phyloP scores from a whole-genome alignment of 305 asterid species.

The Coffea humblotiana region DNA sequence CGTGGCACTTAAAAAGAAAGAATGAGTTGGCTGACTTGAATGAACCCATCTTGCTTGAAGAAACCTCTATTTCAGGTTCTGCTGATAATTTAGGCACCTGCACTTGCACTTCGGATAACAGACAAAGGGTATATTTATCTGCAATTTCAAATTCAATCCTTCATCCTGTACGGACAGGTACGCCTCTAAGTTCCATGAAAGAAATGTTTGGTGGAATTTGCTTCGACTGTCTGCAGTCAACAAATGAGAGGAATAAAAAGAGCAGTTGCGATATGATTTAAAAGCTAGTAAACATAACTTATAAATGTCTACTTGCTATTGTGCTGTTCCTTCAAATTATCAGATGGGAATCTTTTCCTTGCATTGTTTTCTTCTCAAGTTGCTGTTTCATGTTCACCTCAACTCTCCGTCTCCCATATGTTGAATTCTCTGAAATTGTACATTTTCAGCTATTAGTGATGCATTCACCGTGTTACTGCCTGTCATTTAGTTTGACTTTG shows the following conservation, averaged over 20 bases:
- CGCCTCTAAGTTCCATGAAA: slow-evolving; percentile 27
- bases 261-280: slow-evolving; percentile 28
- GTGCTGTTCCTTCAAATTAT: background rate
- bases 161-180: slow-evolving; percentile 29
- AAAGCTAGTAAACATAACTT: slow-evolving; percentile 41
- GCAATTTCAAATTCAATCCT: slow-evolving; percentile 19
- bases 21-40: slow-evolving; percentile 30
- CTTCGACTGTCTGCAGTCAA: slow-evolving; percentile 23
- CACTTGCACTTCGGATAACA: slow-evolving; percentile 5
- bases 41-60: slow-evolving; percentile 25
- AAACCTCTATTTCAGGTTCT: slow-evolving; percentile 12
- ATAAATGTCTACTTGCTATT: slow-evolving; percentile 12
- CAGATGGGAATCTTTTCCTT: slow-evolving; percentile 6
- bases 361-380: background rate
- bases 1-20: slow-evolving; percentile 21
- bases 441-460: background rate
- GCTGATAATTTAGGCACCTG: slow-evolving; percentile 15
- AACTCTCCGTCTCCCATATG: background rate
- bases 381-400: background rate
- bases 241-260: slow-evolving; percentile 29
- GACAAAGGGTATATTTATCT: slow-evolving; percentile 17
- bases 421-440: background rate
- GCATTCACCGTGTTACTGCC: background rate
- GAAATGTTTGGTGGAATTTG: slow-evolving; percentile 23
- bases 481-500: background rate